A percentile compares a stretch with the other conserved stretches of the same genome.
Evolutionary conservation across 108 stramenopile genomes (phyloP).

Genomic region (Licmophora abbreviata): DNA sequence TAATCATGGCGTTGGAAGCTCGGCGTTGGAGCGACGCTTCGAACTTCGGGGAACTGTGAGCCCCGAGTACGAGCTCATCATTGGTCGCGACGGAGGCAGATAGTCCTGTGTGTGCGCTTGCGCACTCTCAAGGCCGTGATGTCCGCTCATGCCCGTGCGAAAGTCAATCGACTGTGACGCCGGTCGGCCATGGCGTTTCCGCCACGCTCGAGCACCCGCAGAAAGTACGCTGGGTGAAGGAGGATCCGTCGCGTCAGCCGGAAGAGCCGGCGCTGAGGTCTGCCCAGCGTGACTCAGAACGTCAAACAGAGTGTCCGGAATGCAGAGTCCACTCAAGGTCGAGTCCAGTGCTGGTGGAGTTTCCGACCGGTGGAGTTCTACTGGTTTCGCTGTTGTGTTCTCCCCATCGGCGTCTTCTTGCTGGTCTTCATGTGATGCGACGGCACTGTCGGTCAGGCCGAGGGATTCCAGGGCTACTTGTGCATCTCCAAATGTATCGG

Average conservation of each 20-base stretch:
- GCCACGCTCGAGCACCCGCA: slow-evolving; percentile 8
- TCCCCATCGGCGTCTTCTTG: neutral
- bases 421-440: neutral
- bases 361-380: neutral
- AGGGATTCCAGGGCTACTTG: too few relatives aligned
- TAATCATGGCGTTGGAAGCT: too few relatives aligned
- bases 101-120: slow-evolving; percentile 3
- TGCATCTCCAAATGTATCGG: slow-evolving; percentile 20
- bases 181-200: slow-evolving; percentile 11
- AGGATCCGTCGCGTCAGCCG: neutral
- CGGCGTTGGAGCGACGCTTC: too few relatives aligned
- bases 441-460: neutral
- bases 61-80: neutral
- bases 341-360: neutral
- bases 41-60: too few relatives aligned
- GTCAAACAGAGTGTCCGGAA: neutral
- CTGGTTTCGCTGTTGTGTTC: slow-evolving; percentile 1
- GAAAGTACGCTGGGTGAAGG: neutral
- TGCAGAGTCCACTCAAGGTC: neutral
- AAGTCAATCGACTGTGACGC: slow-evolving; percentile 24
- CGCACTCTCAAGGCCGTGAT: slow-evolving; percentile 7
- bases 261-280: neutral
- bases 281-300: neutral
- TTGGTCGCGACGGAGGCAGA: neutral
- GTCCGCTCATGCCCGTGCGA: slow-evolving; percentile 45